phyloP scores from a whole-genome alignment of 306 rosid species.

The Hylodesmum podocarpum region DNA sequence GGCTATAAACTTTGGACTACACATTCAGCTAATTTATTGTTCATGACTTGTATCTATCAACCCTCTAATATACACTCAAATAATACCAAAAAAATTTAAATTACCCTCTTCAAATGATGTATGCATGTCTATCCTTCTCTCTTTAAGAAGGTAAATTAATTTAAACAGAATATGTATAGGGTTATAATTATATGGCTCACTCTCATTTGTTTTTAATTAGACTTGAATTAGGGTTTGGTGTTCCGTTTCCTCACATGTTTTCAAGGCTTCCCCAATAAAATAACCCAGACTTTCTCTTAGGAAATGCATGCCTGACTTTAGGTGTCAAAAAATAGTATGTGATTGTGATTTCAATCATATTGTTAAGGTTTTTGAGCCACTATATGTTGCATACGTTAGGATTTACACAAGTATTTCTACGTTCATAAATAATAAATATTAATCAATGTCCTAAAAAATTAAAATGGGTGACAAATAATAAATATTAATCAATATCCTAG shows the following conservation, averaged over 20 bases:
- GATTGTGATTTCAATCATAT: no score
- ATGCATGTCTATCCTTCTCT: neutral
- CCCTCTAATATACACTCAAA: neutral
- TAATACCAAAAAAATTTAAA: neutral
- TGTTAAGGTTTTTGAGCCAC: no score
- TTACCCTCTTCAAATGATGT: neutral
- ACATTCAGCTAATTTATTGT: slow-evolving; percentile 6
- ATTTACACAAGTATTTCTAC: no score
- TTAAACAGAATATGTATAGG: neutral
- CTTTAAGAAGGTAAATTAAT: neutral
- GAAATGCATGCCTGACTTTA: slow-evolving; percentile 9
- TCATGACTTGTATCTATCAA: slow-evolving; percentile 17
- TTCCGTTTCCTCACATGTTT: neutral
- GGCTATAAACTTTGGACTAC: neutral
- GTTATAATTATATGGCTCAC: neutral
- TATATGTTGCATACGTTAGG: no score
- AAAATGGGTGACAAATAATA: no score
- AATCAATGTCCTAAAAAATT: no score
- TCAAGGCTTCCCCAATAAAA: neutral
- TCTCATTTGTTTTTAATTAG: neutral
- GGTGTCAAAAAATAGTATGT: no score
- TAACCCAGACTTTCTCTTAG: neutral
- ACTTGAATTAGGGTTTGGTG: slow-evolving; percentile 1
- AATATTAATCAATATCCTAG: no score
- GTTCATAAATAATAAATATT: no score